Evolutionary conservation across 768 basidiomycete genomes (phyloP).

Genomic region (Coprinellus micaceus): DNA sequence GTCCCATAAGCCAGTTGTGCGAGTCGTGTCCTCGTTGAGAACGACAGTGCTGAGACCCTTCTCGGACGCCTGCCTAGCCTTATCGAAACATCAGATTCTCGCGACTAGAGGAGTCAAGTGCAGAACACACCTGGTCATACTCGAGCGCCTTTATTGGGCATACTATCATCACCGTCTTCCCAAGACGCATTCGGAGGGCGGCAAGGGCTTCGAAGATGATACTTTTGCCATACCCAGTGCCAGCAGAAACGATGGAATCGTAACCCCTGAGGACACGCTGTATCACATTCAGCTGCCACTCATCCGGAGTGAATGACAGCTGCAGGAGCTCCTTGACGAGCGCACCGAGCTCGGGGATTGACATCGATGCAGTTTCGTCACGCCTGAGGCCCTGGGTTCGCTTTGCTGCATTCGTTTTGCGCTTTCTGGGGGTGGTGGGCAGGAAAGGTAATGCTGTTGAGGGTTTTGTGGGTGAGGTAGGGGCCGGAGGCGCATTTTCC

Average conservation of each 20-base stretch:
- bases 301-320: neutral
- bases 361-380: neutral
- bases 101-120: neutral
- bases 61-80: constrained; percentile 18
- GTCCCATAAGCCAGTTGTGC: constrained; percentile 15
- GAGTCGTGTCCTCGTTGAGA: constrained; percentile 26
- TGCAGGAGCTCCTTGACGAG: neutral
- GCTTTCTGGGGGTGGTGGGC: neutral
- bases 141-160: constrained; percentile 28
- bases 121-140: constrained; percentile 23
- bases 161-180: constrained; percentile 20
- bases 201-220: constrained; percentile 20
- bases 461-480: neutral
- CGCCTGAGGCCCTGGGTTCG: neutral
- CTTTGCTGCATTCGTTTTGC: neutral
- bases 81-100: neutral
- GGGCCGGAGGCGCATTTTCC: neutral
- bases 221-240: constrained; percentile 1
- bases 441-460: neutral
- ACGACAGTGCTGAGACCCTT: constrained; percentile 23
- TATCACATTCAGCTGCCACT: neutral
- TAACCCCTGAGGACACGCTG: neutral
- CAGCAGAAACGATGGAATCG: neutral
- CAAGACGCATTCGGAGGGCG: constrained; percentile 11
- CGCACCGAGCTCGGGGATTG: neutral